Base-by-base conservation (phyloP, 768 basidiomycete genomes). In the Clathrus columnatus region DNA sequence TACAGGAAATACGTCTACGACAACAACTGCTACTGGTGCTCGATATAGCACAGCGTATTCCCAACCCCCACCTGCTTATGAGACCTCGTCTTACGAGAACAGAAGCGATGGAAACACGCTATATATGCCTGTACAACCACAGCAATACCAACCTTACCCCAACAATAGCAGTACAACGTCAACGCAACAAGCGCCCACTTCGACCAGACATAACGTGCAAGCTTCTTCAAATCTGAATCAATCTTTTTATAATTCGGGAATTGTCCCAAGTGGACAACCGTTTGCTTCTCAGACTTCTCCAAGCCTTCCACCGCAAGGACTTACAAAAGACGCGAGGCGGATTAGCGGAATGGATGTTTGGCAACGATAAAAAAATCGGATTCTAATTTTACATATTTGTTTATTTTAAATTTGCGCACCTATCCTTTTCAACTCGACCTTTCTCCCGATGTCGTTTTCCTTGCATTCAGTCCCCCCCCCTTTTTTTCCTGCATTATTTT, bases 51-150 rank as follows among this genome's bases (percentile, higher is more conserved):
- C 11, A 11, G 36, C 36, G n/a, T 87, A 81, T 58, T 66, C 75
- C 10, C 76, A 77, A 60, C 21, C 44, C 28, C 28, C 54, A 16
- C 57, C 57, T 28, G 58, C 60, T 7, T 59, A 61, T 20, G 61
- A 59, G 28, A 46, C 43, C 5, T 45, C 45, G 23, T 6, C 16
- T 4, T 55, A 28, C 32, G 54, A 55, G n/a, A 36, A 36, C 30
- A 26, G 54, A 10, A 47, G 20, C 21, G 54, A 55, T 21, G 18
- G 30, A 47, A 36, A 79, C 42, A 78, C 78, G 55, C 67, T 91
- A 68, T 92, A 83, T 64, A 83, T 83, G 32, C 88, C 90, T 1
- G 78, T 92, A 76, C 90, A 91, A 66, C 85, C 89, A 29, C 89
- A 91, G 23, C 84, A 85, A 61, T 90, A 80, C 67, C 76, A 77